A percentile compares a stretch with the other conserved stretches of the same genome.
These are phyloP conservation scores for Chalara sp. DNA, from an alignment of 2,329 filamentous ascomycete species.

Conservation along the genomic window DNA sequence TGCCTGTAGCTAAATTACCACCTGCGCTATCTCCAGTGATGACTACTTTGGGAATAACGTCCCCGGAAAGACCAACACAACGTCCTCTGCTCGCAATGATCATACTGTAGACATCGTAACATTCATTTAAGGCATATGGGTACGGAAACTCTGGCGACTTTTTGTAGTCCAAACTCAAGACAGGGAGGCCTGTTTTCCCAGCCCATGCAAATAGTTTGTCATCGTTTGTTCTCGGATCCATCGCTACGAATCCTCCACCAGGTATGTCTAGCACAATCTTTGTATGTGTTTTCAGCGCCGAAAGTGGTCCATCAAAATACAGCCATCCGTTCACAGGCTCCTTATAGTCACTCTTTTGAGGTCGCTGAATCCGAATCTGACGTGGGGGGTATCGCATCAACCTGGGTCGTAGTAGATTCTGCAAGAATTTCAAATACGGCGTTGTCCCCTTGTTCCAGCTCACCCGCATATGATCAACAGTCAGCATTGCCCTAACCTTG, in stretches of 20 bases:
- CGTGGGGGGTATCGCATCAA: slow-evolving; percentile 77
- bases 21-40: slow-evolving; percentile 77
- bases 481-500: slow-evolving; percentile 79
- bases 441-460: slow-evolving; percentile 94
- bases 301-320: slow-evolving; percentile 85
- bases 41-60: slow-evolving; percentile 58
- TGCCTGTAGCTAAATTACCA: slow-evolving; percentile 72
- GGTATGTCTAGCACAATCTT: slow-evolving; percentile 84
- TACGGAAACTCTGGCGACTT: slow-evolving; percentile 83
- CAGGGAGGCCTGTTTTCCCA: slow-evolving; percentile 76
- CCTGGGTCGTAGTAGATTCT: slow-evolving; percentile 66
- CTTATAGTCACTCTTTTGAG: slow-evolving; percentile 70
- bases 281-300: slow-evolving; percentile 67
- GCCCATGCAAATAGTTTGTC: slow-evolving; percentile 94
- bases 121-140: slow-evolving; percentile 80
- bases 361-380: slow-evolving; percentile 76
- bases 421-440: slow-evolving; percentile 72
- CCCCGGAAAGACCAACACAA: slow-evolving; percentile 68
- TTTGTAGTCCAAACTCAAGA: slow-evolving; percentile 85
- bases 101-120: slow-evolving; percentile 76
- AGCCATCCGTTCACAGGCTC: slow-evolving; percentile 83
- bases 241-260: slow-evolving; percentile 91
- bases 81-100: slow-evolving; percentile 66
- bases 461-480: slow-evolving; percentile 83
- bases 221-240: slow-evolving; percentile 91